A percentile compares a stretch with the other conserved stretches of the same genome.
Evolutionary conservation across 176 grass and related monocot species (phyloP).

Genomic region (Triticum dicoccoides): DNA sequence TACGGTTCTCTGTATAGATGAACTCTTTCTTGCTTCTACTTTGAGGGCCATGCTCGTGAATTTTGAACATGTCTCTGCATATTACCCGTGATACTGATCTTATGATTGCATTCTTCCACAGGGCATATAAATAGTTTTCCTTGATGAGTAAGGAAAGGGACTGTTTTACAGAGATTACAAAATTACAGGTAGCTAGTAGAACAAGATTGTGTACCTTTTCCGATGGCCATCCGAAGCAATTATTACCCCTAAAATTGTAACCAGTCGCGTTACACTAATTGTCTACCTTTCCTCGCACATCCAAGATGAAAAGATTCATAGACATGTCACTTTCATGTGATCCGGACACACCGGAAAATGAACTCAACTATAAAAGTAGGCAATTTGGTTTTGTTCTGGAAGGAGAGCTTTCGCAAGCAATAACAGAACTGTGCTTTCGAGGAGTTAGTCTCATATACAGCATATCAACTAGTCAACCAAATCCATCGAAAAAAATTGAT

Average conservation of each 20-base stretch:
- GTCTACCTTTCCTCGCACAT: background rate
- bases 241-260: background rate
- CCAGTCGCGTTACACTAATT: background rate
- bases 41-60: no score
- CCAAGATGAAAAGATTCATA: background rate
- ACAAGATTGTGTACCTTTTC: background rate
- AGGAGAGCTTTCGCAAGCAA: background rate
- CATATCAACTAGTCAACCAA: background rate
- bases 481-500: background rate
- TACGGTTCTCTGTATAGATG: slow-evolving; percentile 54
- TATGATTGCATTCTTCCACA: slow-evolving; percentile 22
- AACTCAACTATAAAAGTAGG: background rate
- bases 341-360: background rate
- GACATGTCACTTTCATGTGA: background rate
- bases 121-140: no score
- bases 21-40: slow-evolving; percentile 41
- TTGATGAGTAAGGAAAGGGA: no score
- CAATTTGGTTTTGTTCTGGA: background rate
- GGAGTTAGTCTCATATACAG: background rate
- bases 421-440: background rate
- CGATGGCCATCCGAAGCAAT: background rate
- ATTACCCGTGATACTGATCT: slow-evolving; percentile 40
- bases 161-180: background rate
- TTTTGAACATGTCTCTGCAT: background rate
- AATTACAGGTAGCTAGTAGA: background rate